phyloP scores from a whole-genome alignment of 306 rosid species.

The Cicer chorassanicum region DNA sequence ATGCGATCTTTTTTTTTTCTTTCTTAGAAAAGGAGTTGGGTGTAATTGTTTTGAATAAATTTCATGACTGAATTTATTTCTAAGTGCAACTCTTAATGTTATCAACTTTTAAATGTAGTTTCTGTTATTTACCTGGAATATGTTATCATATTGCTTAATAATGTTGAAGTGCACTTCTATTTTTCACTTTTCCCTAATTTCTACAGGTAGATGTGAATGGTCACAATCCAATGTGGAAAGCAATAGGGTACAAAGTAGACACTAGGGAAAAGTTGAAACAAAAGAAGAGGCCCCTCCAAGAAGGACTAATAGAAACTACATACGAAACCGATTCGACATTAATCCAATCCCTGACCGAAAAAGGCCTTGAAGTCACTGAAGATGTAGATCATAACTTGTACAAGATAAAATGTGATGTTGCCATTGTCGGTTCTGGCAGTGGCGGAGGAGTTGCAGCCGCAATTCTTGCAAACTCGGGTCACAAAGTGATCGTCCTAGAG shows the following conservation, averaged over 20 bases:
- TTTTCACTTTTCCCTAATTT: not conserved
- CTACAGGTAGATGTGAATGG: slow-evolving; percentile 64
- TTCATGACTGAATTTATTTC: not conserved
- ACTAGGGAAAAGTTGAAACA: slow-evolving; percentile 50
- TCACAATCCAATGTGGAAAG: slow-evolving; percentile 71
- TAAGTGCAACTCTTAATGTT: not conserved
- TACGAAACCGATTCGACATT: slow-evolving; percentile 59
- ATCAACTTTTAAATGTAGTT: not conserved
- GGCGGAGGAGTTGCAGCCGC: slow-evolving; percentile 99
- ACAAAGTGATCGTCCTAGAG: slow-evolving; percentile 79
- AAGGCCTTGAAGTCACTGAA: slow-evolving; percentile 71
- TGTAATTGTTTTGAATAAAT: too few species aligned
- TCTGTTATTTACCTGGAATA: too few species aligned
- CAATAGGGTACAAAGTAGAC: slow-evolving; percentile 68
- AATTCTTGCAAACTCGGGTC: slow-evolving; percentile 78
- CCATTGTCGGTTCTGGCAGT: slow-evolving; percentile 85
- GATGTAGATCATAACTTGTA: slow-evolving; percentile 48
- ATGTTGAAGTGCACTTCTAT: too few species aligned
- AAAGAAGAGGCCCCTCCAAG: slow-evolving; percentile 77
- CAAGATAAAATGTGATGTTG: slow-evolving; percentile 88
- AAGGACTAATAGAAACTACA: slow-evolving; percentile 71
- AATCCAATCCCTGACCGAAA: slow-evolving; percentile 58
- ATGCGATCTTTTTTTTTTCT: too few species aligned
- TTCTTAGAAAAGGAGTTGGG: too few species aligned
- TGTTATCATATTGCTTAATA: too few species aligned